phyloP scores from a whole-genome alignment of 2,329 filamentous ascomycete species.

The Colletotrichum acutatum region DNA sequence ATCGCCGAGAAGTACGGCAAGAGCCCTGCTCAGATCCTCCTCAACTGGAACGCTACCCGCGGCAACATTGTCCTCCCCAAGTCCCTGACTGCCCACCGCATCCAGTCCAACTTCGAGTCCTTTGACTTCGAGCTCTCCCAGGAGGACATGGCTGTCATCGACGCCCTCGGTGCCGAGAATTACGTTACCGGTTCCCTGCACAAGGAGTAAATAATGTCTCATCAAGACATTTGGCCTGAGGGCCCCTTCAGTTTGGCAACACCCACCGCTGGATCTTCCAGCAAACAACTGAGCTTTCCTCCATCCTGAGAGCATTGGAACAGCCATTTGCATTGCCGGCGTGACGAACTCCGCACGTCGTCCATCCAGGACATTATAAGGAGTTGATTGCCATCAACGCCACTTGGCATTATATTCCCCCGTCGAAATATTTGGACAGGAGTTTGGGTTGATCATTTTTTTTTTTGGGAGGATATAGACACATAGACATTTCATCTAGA shows the following conservation, averaged over 20 bases:
- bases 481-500: slow-evolving; percentile 18
- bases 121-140: slow-evolving; percentile 69
- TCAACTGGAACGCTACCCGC: slow-evolving; percentile 67
- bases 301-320: slow-evolving; percentile 32
- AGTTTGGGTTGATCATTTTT: slow-evolving; percentile 9
- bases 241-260: slow-evolving; percentile 8
- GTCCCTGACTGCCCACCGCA: slow-evolving; percentile 68
- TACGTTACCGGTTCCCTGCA: slow-evolving; percentile 49
- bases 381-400: slow-evolving; percentile 28
- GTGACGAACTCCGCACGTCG: slow-evolving; percentile 26
- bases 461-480: slow-evolving; percentile 2
- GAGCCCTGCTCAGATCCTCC: slow-evolving; percentile 67
- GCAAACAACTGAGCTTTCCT: slow-evolving; percentile 22
- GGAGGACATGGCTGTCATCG: slow-evolving; percentile 57
- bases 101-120: slow-evolving; percentile 72
- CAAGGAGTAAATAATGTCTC: slow-evolving; percentile 47
- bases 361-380: slow-evolving; percentile 34
- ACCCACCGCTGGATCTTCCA: slow-evolving; percentile 8
- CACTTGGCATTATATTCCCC: slow-evolving; percentile 14
- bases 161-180: slow-evolving; percentile 40
- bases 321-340: slow-evolving; percentile 21
- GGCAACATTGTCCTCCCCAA: slow-evolving; percentile 73
- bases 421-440: slow-evolving; percentile 20
- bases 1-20: slow-evolving; percentile 66
- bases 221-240: background rate